Percentiles rank a stretch among this genome's conserved stretches.
These are phyloP conservation scores for Theileria parva DNA, from an alignment of 169 alveolate genomes.

Conservation along the genomic window DNA sequence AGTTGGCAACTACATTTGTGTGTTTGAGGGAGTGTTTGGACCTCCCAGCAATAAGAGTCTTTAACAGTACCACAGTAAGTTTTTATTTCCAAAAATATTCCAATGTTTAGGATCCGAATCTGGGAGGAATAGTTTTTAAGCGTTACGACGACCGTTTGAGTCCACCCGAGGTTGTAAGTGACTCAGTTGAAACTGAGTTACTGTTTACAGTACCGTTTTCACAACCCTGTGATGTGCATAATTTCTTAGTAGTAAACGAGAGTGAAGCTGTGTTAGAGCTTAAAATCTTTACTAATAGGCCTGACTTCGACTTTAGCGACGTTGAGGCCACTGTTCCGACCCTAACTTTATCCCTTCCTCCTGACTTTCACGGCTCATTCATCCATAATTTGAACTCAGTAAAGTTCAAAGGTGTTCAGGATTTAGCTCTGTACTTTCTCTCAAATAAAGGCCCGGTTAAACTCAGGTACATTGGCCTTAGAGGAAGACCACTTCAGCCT, in stretches of 20 bases:
- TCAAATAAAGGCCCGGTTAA: conserved; percentile 17
- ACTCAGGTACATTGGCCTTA: conserved; percentile 59
- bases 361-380: conserved; percentile 66
- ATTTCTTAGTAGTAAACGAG: conserved; percentile 56
- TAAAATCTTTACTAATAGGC: conserved; percentile 43
- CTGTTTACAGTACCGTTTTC: conserved; percentile 55
- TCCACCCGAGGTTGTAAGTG: conserved; percentile 19
- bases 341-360: conserved; percentile 44
- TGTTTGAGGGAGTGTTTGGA: conserved; percentile 56
- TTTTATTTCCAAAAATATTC: neutral
- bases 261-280: conserved; percentile 19
- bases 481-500: conserved; percentile 36
- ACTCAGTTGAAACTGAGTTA: conserved; percentile 51
- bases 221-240: conserved; percentile 53
- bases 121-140: conserved; percentile 50
- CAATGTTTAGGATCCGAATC: conserved; percentile 27
- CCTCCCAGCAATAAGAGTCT: conserved; percentile 50
- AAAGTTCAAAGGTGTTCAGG: conserved; percentile 44
- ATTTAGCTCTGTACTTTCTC: conserved; percentile 44
- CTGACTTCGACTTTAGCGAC: conserved; percentile 61
- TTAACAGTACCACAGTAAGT: conserved; percentile 53
- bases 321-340: conserved; percentile 56
- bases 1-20: conserved; percentile 44
- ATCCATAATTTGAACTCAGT: conserved; percentile 31
- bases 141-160: conserved; percentile 42